These are phyloP conservation scores for Pythium volutum DNA, from an alignment of 352 stramenopile genomes.

Conservation along the genomic window DNA sequence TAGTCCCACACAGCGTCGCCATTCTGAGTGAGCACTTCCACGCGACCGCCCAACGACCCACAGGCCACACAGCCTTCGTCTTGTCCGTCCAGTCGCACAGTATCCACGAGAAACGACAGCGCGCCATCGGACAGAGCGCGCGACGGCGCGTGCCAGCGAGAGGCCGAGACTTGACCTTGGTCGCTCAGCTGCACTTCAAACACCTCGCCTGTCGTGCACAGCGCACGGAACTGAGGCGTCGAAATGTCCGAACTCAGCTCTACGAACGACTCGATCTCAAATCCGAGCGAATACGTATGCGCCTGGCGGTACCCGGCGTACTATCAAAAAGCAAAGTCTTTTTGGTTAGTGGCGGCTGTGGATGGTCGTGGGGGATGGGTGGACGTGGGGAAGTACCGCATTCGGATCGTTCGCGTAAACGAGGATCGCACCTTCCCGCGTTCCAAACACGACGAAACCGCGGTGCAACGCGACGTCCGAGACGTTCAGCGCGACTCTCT, in stretches of 20 bases:
- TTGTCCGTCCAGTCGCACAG: conserved; percentile 25
- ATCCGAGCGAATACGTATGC: conserved; percentile 48
- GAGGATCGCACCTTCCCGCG: conserved; percentile 57
- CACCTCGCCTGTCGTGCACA: conserved; percentile 52
- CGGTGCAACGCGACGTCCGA: conserved; percentile 53
- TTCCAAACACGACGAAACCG: conserved; percentile 57
- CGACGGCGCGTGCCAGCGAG: conserved; percentile 33
- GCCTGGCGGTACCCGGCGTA: conserved; percentile 47
- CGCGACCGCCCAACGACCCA: conserved; percentile 16
- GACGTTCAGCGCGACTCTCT: conserved; percentile 71
- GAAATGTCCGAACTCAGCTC: conserved; percentile 21
- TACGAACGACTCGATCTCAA: conserved; percentile 59
- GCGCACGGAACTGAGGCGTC: conserved; percentile 32
- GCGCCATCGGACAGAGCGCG: conserved; percentile 31
- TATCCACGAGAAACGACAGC: conserved; percentile 38
- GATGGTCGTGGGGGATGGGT: not conserved
- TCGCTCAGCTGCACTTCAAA: conserved; percentile 35
- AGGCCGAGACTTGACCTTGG: conserved; percentile 26
- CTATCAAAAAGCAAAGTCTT: conserved; percentile 19
- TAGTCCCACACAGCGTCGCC: conserved; percentile 20
- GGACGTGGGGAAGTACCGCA: not conserved
- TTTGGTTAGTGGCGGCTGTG: not conserved
- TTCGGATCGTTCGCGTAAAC: conserved; percentile 41
- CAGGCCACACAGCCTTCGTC: conserved; percentile 16
- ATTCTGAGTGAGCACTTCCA: conserved; percentile 17